These are phyloP conservation scores for Letharia columbiana DNA, from an alignment of 495 filamentous ascomycete genomes.

Conservation along the genomic window DNA sequence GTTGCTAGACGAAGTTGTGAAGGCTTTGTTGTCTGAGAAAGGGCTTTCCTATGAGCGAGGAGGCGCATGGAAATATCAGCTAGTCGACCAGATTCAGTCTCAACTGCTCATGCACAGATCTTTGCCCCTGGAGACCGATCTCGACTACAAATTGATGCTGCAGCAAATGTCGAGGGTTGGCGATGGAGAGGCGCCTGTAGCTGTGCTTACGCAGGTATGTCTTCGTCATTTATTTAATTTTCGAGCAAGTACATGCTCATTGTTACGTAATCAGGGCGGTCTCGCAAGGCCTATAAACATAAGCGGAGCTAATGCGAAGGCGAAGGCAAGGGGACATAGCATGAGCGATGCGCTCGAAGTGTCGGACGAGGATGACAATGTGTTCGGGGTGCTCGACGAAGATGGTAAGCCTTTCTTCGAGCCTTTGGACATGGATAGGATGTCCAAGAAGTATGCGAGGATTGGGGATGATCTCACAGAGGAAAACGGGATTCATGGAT, in stretches of 20 bases:
- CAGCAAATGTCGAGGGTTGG: not conserved
- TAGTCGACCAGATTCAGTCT: not conserved
- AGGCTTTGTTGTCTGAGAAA: not conserved
- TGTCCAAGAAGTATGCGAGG: not conserved
- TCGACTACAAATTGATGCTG: conserved; percentile 2
- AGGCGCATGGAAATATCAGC: conserved; percentile 14
- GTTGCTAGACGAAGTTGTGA: not conserved
- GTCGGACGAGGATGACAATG: not conserved
- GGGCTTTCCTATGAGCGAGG: not conserved
- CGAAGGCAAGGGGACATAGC: not conserved
- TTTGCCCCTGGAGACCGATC: not conserved
- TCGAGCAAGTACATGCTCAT: not conserved
- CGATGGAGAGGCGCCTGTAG: not conserved
- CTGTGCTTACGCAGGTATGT: conserved; percentile 9
- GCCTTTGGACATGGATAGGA: conserved; percentile 5
- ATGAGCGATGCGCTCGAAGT: not conserved
- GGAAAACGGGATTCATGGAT: conserved; percentile 1
- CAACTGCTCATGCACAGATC: not conserved
- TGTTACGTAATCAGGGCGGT: not conserved
- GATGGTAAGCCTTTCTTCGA: conserved; percentile 18
- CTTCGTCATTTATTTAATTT: not conserved
- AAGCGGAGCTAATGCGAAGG: not conserved
- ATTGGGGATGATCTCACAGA: not conserved
- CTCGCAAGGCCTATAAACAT: not conserved
- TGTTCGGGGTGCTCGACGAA: conserved; percentile 6